Conservation (phyloP, 139 green algal species). For the Chlamydomonas schloesseri region DNA sequence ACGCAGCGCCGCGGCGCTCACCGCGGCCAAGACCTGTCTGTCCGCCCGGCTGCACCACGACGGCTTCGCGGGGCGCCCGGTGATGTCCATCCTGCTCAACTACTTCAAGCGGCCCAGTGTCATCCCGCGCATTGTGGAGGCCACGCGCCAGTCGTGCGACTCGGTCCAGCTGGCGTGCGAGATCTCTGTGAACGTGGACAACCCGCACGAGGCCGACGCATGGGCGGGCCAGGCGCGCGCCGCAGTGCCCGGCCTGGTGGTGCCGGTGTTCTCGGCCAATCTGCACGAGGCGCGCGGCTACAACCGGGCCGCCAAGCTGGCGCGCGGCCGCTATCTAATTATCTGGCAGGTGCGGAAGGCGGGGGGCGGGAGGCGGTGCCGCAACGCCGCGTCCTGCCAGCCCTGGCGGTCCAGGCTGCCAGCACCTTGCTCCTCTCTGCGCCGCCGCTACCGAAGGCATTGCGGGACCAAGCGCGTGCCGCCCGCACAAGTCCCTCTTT, state of each 20-base stretch:
- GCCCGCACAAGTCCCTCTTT: too few species aligned
- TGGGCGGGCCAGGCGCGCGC: slow-evolving; percentile 12
- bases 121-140: not conserved
- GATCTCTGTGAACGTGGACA: slow-evolving; percentile 48
- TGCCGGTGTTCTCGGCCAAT: slow-evolving; percentile 43
- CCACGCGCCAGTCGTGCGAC: not conserved
- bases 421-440: too few species aligned
- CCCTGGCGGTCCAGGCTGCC: too few species aligned
- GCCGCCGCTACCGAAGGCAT: too few species aligned
- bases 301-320: slow-evolving; percentile 47
- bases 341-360: slow-evolving; percentile 24
- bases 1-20: not conserved
- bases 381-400: too few species aligned
- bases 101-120: slow-evolving; percentile 36
- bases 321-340: slow-evolving; percentile 20
- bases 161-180: not conserved
- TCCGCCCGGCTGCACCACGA: not conserved
- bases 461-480: too few species aligned
- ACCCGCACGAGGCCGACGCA: slow-evolving; percentile 20
- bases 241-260: slow-evolving; percentile 7
- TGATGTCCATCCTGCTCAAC: slow-evolving; percentile 15
- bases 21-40: not conserved
- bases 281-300: slow-evolving; percentile 50
- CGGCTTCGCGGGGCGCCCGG: not conserved
- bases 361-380: too few species aligned